Conservation (phyloP, 2,329 filamentous ascomycete genomes). For the Diaporthe nobilis region DNA sequence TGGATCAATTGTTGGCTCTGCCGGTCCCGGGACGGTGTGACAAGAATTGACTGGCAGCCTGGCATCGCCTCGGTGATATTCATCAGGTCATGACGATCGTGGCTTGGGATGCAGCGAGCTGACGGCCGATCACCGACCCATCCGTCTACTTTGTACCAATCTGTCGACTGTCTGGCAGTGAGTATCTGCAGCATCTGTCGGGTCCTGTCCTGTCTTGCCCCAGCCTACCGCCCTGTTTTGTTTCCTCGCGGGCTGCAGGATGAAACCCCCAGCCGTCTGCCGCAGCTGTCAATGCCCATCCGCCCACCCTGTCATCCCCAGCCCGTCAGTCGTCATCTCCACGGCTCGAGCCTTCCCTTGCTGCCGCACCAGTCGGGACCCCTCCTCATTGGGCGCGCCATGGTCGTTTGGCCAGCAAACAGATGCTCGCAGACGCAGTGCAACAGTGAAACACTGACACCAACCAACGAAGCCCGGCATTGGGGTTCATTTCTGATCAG, state of each 20-base stretch:
- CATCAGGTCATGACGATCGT: conserved; percentile 24
- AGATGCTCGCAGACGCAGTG: conserved; percentile 35
- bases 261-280: conserved; percentile 8
- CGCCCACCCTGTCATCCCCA: neutral
- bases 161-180: neutral
- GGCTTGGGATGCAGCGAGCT: conserved; percentile 23
- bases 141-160: neutral
- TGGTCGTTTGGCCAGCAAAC: conserved; percentile 23
- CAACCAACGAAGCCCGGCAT: neutral
- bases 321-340: neutral
- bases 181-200: neutral
- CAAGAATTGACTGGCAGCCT: neutral
- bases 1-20: neutral
- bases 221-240: neutral
- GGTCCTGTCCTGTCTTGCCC: neutral
- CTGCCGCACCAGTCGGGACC: conserved; percentile 17
- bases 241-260: conserved; percentile 7
- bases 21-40: neutral
- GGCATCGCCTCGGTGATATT: conserved; percentile 20
- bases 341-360: conserved; percentile 28
- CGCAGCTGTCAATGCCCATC: conserved; percentile 9
- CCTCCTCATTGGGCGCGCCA: conserved; percentile 12
- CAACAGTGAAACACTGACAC: conserved; percentile 5
- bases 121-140: neutral
- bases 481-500: neutral